These are phyloP conservation scores for Leccinum angustisporum DNA, from an alignment of 1,284 basidiomycete species.

Conservation along the genomic window DNA sequence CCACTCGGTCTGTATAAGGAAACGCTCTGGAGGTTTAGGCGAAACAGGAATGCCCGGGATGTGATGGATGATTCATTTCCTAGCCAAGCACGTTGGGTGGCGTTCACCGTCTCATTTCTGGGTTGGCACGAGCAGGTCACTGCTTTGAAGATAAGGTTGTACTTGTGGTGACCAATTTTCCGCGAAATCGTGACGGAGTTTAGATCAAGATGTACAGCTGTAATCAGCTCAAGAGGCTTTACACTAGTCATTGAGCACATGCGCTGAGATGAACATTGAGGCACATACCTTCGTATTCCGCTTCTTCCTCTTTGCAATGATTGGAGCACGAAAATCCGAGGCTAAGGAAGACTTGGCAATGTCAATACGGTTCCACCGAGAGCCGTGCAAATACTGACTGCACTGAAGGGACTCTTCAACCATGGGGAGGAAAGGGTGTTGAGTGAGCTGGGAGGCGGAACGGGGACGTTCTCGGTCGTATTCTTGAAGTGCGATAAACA, in stretches of 20 bases:
- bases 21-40: constrained; percentile 40
- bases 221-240: constrained; percentile 25
- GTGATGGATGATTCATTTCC: constrained; percentile 41
- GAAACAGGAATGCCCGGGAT: constrained; percentile 49
- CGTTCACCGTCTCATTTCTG: constrained; percentile 46
- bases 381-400: constrained; percentile 21
- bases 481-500: constrained; percentile 21
- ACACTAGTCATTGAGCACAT: constrained; percentile 8
- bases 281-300: constrained; percentile 16
- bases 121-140: constrained; percentile 41
- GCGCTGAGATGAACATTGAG: not conserved
- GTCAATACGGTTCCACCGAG: constrained; percentile 9
- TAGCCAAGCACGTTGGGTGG: constrained; percentile 48
- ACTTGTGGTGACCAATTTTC: constrained; percentile 38
- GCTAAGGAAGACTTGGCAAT: constrained; percentile 18
- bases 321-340: constrained; percentile 16
- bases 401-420: constrained; percentile 32
- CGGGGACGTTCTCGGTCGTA: constrained; percentile 13
- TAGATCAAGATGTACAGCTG: constrained; percentile 18
- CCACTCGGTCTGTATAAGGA: constrained; percentile 29
- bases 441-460: constrained; percentile 18
- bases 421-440: constrained; percentile 24
- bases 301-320: constrained; percentile 18
- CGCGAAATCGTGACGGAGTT: constrained; percentile 26
- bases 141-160: constrained; percentile 44